A percentile compares a stretch with the other conserved stretches of the same genome.
phyloP scores from a whole-genome alignment of 2,329 filamentous ascomycete genomes.

The Aspergillus fructus region DNA sequence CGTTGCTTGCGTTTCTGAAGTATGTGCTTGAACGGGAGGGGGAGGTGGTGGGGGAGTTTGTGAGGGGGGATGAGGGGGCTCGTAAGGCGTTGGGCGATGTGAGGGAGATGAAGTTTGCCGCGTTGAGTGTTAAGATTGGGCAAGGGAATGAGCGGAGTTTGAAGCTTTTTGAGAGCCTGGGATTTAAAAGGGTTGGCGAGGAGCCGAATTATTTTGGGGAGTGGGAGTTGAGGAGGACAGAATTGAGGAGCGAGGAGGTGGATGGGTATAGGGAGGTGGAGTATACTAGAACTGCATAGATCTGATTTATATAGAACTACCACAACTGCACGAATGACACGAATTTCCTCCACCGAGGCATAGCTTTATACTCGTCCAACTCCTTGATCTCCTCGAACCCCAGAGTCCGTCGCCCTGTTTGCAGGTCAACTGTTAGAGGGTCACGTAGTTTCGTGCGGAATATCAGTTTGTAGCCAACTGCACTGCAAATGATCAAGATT shows the following conservation, averaged over 20 bases:
- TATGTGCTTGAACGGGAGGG: slow-evolving; percentile 62
- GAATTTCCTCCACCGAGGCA: neutral
- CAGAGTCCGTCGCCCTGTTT: neutral
- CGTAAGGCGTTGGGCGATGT: slow-evolving; percentile 3
- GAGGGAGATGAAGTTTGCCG: slow-evolving; percentile 27
- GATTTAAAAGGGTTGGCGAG: slow-evolving; percentile 53
- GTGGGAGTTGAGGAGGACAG: slow-evolving; percentile 55
- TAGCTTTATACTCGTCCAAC: neutral
- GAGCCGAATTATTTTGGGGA: slow-evolving; percentile 67
- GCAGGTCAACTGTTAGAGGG: neutral
- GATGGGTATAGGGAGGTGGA: slow-evolving; percentile 37
- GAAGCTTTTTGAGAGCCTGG: slow-evolving; percentile 59
- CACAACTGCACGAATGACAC: neutral
- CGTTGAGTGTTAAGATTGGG: slow-evolving; percentile 63
- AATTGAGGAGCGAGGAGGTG: slow-evolving; percentile 33
- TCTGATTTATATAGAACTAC: neutral
- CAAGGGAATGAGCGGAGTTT: slow-evolving; percentile 58
- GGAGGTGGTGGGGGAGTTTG: slow-evolving; percentile 60
- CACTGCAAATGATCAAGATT: neutral
- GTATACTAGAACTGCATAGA: slow-evolving; percentile 30
- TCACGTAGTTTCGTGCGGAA: neutral
- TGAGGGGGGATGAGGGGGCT: slow-evolving; percentile 14
- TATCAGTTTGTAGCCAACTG: slow-evolving; percentile 1
- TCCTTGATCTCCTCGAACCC: slow-evolving; percentile 3
- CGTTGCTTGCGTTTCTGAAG: slow-evolving; percentile 66